These are phyloP conservation scores for Patellifolia procumbens DNA, from an alignment of 179 eudicot genomes.

Conservation along the genomic window DNA sequence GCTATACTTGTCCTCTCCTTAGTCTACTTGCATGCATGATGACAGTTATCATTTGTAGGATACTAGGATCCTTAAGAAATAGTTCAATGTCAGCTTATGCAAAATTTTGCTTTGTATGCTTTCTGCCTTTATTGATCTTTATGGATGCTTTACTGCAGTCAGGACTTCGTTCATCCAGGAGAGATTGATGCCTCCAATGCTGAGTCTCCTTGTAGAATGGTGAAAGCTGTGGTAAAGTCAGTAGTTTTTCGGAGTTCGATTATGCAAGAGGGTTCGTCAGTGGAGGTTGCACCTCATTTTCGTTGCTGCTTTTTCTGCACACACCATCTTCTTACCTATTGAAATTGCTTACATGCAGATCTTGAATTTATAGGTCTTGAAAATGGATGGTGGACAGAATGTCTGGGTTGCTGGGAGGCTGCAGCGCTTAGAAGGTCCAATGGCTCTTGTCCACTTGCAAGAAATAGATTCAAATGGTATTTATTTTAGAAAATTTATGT, in stretches of 20 bases:
- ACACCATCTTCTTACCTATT: conserved; percentile 17
- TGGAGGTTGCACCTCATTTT: conserved; percentile 41
- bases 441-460: conserved; percentile 32
- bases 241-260: conserved; percentile 26
- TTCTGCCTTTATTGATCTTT: neutral
- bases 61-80: neutral
- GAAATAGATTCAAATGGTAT: conserved; percentile 31
- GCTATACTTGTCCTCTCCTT: neutral
- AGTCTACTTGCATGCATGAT: neutral
- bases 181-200: conserved; percentile 21
- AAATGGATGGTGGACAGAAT: conserved; percentile 28
- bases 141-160: conserved; percentile 33
- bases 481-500: neutral
- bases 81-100: neutral
- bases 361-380: conserved; percentile 39
- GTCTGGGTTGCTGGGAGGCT: conserved; percentile 39
- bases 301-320: conserved; percentile 5
- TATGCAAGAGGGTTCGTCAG: conserved; percentile 43
- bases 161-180: conserved; percentile 20
- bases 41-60: neutral
- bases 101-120: too few relatives aligned
- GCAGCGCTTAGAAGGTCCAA: conserved; percentile 30
- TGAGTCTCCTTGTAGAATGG: conserved; percentile 19
- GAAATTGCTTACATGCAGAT: conserved; percentile 20
- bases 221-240: conserved; percentile 24